A percentile compares a stretch with the other conserved stretches of the same genome.
Evolutionary conservation across 805 yeast genomes (phyloP).

Genomic region (Starmerella khaoyaiensis): DNA sequence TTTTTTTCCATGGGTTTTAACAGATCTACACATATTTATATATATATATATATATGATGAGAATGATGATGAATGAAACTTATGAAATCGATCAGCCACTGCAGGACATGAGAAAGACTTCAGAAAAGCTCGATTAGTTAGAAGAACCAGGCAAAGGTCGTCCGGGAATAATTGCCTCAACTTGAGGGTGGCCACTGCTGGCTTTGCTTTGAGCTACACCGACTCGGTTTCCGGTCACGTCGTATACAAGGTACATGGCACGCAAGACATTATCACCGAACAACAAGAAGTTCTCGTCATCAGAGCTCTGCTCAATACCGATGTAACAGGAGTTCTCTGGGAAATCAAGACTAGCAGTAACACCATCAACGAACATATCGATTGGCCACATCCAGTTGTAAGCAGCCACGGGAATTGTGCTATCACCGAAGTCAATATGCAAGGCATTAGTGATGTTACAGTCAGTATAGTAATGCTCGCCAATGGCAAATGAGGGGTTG

Average conservation of each 20-base stretch:
- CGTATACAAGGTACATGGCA: conserved; percentile 50
- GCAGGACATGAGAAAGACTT: background rate
- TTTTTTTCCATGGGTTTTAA: no score
- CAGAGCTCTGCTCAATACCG: conserved; percentile 25
- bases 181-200: conserved; percentile 17
- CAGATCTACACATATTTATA: no score
- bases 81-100: background rate
- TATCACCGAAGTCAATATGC: conserved; percentile 25
- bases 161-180: conserved; percentile 22
- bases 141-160: conserved; percentile 20
- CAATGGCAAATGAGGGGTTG: conserved; percentile 28
- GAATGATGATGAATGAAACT: no score
- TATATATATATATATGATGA: no score
- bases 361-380: conserved; percentile 23
- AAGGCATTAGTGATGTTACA: conserved; percentile 27
- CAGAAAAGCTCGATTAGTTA: no score
- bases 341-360: conserved; percentile 24
- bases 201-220: conserved; percentile 39
- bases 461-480: conserved; percentile 28
- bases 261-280: conserved; percentile 55
- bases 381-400: conserved; percentile 30
- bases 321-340: conserved; percentile 30
- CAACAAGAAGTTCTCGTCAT: conserved; percentile 29
- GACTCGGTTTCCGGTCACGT: conserved; percentile 42
- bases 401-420: conserved; percentile 24